Percentiles rank a stretch among this genome's conserved stretches.
phyloP scores from a whole-genome alignment of 2,329 filamentous ascomycete species.

The Claviceps maximensis region DNA sequence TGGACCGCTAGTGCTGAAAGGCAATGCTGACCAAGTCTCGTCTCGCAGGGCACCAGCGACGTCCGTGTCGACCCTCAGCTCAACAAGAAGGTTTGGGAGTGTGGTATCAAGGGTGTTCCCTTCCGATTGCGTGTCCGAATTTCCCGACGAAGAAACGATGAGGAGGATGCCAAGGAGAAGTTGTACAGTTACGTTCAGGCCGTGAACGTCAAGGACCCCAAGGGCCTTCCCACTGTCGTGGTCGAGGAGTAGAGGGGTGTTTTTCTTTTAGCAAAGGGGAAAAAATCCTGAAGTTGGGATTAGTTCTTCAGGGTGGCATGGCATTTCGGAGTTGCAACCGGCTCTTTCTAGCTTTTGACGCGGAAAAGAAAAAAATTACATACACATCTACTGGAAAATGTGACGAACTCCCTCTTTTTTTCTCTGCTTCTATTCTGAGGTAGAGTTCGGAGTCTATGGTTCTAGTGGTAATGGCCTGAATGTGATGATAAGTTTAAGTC shows the following conservation, averaged over 20 bases:
- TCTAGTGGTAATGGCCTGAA: background rate
- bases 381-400: slow-evolving; percentile 13
- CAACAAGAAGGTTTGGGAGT: slow-evolving; percentile 99
- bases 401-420: slow-evolving; percentile 18
- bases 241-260: slow-evolving; percentile 54
- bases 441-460: background rate
- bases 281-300: slow-evolving; percentile 22
- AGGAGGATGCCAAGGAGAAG: slow-evolving; percentile 99
- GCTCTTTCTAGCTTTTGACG: slow-evolving; percentile 30
- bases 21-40: slow-evolving; percentile 11
- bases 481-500: slow-evolving; percentile 5
- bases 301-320: slow-evolving; percentile 29
- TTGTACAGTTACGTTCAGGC: slow-evolving; percentile 99
- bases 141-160: slow-evolving; percentile 99
- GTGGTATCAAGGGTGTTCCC: slow-evolving; percentile 95
- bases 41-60: slow-evolving; percentile 73
- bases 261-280: slow-evolving; percentile 5
- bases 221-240: slow-evolving; percentile 87
- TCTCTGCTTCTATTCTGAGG: background rate
- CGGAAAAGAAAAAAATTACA: slow-evolving; percentile 20
- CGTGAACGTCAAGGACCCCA: slow-evolving; percentile 98
- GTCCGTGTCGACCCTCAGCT: slow-evolving; percentile 97
- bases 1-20: background rate
- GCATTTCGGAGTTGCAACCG: slow-evolving; percentile 34
- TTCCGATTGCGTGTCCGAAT: slow-evolving; percentile 97